Evolutionary conservation across 768 basidiomycete genomes (phyloP).

Genomic region (Hericium rajendrae): DNA sequence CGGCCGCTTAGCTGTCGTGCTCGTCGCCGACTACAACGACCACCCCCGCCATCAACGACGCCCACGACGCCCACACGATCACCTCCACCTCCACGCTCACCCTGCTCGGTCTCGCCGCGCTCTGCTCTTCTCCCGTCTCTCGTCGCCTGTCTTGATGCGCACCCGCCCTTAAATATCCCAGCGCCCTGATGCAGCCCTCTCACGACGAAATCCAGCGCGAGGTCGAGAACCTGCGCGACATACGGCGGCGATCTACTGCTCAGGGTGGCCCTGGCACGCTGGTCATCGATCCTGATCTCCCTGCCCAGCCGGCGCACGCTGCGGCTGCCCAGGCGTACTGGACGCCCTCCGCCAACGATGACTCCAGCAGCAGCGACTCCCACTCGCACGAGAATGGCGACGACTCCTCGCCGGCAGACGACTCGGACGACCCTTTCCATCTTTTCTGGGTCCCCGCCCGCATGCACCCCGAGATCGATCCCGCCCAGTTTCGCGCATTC

Average conservation of each 20-base stretch:
- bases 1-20: too few relatives aligned
- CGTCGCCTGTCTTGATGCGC: not conserved
- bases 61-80: too few relatives aligned
- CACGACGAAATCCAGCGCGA: slow-evolving; percentile 81
- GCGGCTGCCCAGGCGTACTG: slow-evolving; percentile 23
- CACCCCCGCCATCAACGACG: too few relatives aligned
- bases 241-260: slow-evolving; percentile 73
- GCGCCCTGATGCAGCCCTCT: slow-evolving; percentile 51
- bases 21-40: too few relatives aligned
- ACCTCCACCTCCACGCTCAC: too few relatives aligned
- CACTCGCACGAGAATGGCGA: slow-evolving; percentile 34
- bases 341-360: slow-evolving; percentile 28
- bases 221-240: slow-evolving; percentile 76
- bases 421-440: slow-evolving; percentile 70
- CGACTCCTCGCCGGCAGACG: slow-evolving; percentile 24
- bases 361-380: slow-evolving; percentile 26
- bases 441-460: slow-evolving; percentile 98
- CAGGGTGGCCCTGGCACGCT: slow-evolving; percentile 70
- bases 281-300: slow-evolving; percentile 87
- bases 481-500: slow-evolving; percentile 90
- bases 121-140: too few relatives aligned
- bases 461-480: slow-evolving; percentile 95
- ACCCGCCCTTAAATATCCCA: not conserved
- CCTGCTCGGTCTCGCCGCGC: too few relatives aligned
- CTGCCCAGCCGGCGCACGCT: slow-evolving; percentile 57